phyloP scores from a whole-genome alignment of 2,329 filamentous ascomycete species.

The Geosmithia morbida region DNA sequence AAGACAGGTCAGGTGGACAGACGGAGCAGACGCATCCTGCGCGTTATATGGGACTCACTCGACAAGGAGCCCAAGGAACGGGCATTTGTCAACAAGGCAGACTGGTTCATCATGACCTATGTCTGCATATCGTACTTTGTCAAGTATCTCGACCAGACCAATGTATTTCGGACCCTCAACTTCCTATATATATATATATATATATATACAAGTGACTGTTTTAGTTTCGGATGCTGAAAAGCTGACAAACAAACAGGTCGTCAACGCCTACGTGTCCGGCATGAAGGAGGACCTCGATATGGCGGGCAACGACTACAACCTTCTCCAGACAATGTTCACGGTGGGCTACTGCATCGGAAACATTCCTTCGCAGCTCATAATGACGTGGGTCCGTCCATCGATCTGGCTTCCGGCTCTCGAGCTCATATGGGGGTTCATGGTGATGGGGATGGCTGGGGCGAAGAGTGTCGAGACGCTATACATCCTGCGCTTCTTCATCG shows the following conservation, averaged over 20 bases:
- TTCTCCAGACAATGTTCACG: no score
- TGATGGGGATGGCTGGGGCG: conserved; percentile 19
- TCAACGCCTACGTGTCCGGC: conserved; percentile 22
- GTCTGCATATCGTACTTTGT: conserved; percentile 19
- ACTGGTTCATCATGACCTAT: conserved; percentile 18
- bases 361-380: no score
- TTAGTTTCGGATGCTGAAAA: no score
- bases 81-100: conserved; percentile 15
- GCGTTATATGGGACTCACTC: conserved; percentile 4
- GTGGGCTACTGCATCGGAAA: no score
- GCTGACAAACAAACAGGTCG: no score
- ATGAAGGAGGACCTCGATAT: conserved; percentile 35
- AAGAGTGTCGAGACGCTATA: conserved; percentile 18
- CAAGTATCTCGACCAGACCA: conserved; percentile 18
- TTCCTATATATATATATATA: no score
- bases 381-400: conserved; percentile 10
- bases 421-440: conserved; percentile 10
- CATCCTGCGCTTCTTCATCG: conserved; percentile 23
- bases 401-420: conserved; percentile 21
- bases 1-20: no score
- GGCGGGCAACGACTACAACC: conserved; percentile 11
- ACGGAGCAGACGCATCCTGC: no score
- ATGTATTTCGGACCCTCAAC: conserved; percentile 6
- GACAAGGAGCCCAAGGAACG: conserved; percentile 17
- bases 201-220: no score